These are phyloP conservation scores for Waitea zeae DNA, from an alignment of 1,284 basidiomycete species.

Conservation along the genomic window DNA sequence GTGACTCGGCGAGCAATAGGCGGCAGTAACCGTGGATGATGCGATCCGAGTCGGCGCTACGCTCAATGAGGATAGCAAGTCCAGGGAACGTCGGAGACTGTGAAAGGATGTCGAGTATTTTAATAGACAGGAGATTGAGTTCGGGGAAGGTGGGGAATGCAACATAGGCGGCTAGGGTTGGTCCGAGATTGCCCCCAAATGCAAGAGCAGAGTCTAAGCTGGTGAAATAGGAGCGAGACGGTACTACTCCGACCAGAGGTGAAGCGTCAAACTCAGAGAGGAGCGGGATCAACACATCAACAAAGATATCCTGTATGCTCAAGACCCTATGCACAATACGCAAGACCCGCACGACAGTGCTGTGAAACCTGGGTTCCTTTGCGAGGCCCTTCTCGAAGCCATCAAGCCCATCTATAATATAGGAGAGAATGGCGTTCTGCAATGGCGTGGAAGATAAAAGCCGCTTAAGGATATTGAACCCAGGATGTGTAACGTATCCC, in stretches of 20 bases:
- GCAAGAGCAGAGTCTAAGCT: slow-evolving; percentile 72
- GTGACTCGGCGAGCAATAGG: slow-evolving; percentile 45
- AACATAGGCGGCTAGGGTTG: slow-evolving; percentile 74
- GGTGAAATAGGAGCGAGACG: slow-evolving; percentile 52
- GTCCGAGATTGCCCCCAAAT: slow-evolving; percentile 60
- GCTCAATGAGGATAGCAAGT: slow-evolving; percentile 67
- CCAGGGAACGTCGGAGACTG: slow-evolving; percentile 39
- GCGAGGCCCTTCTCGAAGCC: slow-evolving; percentile 59
- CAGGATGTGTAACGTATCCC: slow-evolving; percentile 62
- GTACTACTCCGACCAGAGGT: slow-evolving; percentile 31
- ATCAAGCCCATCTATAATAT: slow-evolving; percentile 62
- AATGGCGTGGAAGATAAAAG: slow-evolving; percentile 60
- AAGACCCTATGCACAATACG: slow-evolving; percentile 73
- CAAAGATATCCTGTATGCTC: slow-evolving; percentile 78
- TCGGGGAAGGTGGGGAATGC: slow-evolving; percentile 57
- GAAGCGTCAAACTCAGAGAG: slow-evolving; percentile 48
- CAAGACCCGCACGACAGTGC: slow-evolving; percentile 66
- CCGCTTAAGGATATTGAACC: slow-evolving; percentile 74
- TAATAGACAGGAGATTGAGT: slow-evolving; percentile 64
- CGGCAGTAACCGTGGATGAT: slow-evolving; percentile 70
- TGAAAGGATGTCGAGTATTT: slow-evolving; percentile 62
- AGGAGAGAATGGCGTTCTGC: slow-evolving; percentile 56
- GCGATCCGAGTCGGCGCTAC: slow-evolving; percentile 73
- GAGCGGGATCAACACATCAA: slow-evolving; percentile 75
- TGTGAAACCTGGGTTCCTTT: slow-evolving; percentile 49